Base-by-base conservation (phyloP, 768 basidiomycete species). In the Tylopilus plumbeoviolaceoides region DNA sequence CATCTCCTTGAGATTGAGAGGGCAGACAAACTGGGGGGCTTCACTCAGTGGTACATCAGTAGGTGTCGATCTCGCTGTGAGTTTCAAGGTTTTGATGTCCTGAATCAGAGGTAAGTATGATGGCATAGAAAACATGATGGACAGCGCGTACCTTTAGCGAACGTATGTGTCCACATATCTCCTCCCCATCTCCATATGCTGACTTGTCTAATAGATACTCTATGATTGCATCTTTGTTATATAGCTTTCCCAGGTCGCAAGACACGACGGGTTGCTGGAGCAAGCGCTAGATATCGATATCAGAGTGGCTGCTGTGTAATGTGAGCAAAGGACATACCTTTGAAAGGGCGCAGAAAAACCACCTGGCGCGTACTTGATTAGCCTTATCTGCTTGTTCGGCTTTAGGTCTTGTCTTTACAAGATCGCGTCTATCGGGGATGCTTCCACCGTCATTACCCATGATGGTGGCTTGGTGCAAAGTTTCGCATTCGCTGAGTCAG, bases 301-400 rank as follows among this genome's bases (percentile, higher is more conserved):
- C 14, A 38, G n/a, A 28, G 2, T 14, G 41, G 6, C 23, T 35
- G 39, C 52, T 39, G 30, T 20, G 4, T 27, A 18, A 2, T 17
- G 28, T 9, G 45, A 35, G 25, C 2, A n/a, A 48, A 17, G 20
- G 65, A 44, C 54, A 9, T 63, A 91, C 94, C 82, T 98, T 98
- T 39, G 95, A 97, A 4, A 99, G 76, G 9, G 95, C 93, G 66
- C 97, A 99, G 67, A 90, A 93, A 55, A 89, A 82, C 93, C 91
- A 98, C 44, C 81, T 76, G 2, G 93, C 94, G 31, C 88, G 80
- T 12, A 85, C 83, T 63, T 95, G 88, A 62, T 93, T 93, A 1
- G 91, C 87, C 70, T 84, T 91, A 78, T 98, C 95, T 0, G 90
- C 90, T 62, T 90, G 83, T 68, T 93, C 91, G 18, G 87, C 85